phyloP scores from a whole-genome alignment of 768 basidiomycete genomes.

The Tricholoma sp. region DNA sequence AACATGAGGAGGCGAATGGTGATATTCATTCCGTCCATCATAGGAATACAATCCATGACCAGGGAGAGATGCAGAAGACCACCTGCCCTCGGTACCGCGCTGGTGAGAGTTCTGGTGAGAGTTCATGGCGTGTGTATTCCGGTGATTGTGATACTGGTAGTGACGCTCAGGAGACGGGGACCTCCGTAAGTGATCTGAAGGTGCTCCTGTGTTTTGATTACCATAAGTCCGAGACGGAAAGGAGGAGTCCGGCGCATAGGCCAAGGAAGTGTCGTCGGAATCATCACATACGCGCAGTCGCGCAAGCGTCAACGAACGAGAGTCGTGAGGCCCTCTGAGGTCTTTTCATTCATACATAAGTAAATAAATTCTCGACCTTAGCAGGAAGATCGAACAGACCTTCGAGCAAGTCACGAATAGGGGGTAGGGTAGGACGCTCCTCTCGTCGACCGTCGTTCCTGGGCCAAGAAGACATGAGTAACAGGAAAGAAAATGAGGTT shows the following conservation, averaged over 20 bases:
- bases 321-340: constrained; percentile 20
- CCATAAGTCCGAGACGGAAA: neutral
- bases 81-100: neutral
- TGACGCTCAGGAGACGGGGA: neutral
- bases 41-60: neutral
- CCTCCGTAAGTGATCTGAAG: neutral
- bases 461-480: constrained; percentile 22
- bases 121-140: neutral
- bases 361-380: neutral
- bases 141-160: neutral
- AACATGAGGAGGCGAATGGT: neutral
- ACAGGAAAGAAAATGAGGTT: neutral
- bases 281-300: constrained; percentile 39
- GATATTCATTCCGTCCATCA: constrained; percentile 1
- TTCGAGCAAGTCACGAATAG: constrained; percentile 66
- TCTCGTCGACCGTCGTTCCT: constrained; percentile 23
- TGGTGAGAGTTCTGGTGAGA: neutral
- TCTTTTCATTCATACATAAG: constrained; percentile 3
- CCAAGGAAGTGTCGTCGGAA: constrained; percentile 13
- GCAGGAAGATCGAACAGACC: constrained; percentile 27
- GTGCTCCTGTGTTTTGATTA: neutral
- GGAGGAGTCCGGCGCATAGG: constrained; percentile 2
- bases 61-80: neutral
- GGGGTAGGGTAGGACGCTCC: constrained; percentile 60
- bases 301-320: constrained; percentile 36